Conservation (phyloP, 495 filamentous ascomycete species). For the Penicillium bovifimosum region DNA sequence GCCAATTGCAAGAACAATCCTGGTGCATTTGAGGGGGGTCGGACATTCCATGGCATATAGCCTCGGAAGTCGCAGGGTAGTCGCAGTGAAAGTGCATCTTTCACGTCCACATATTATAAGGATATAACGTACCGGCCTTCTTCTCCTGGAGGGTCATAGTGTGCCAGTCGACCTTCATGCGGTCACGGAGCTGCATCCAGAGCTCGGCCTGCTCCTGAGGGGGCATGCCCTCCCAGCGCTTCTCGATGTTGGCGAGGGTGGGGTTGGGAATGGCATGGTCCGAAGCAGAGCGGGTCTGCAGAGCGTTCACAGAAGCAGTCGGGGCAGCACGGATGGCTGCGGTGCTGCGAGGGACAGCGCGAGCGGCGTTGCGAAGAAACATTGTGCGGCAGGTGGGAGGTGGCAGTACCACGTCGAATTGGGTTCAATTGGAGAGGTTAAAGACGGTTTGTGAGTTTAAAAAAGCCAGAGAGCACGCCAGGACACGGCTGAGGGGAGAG, state of each 20-base stretch:
- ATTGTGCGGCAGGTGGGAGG: conserved; percentile 41
- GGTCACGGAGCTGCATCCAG: conserved; percentile 95
- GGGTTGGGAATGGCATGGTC: conserved; percentile 96
- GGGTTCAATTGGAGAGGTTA: conserved; percentile 27
- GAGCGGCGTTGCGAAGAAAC: conserved; percentile 43
- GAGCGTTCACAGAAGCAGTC: conserved; percentile 36
- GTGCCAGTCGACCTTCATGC: conserved; percentile 96
- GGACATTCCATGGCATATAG: conserved; percentile 1
- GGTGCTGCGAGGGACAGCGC: conserved; percentile 44
- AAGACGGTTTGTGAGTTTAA: conserved; percentile 13
- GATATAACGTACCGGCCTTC: conserved; percentile 82
- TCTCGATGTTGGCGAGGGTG: conserved; percentile 95
- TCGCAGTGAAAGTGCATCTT: background rate
- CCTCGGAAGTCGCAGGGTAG: conserved; percentile 22
- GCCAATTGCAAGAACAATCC: conserved; percentile 4
- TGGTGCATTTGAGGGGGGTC: background rate
- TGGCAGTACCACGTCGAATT: conserved; percentile 29
- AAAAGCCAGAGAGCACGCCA: conserved; percentile 21
- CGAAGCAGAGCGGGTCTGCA: conserved; percentile 60
- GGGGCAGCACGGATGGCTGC: conserved; percentile 39
- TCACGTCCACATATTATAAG: background rate
- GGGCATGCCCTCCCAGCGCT: conserved; percentile 96
- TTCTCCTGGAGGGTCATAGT: conserved; percentile 94
- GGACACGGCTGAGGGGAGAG: conserved; percentile 27
- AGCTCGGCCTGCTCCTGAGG: conserved; percentile 98